A percentile compares a stretch with the other conserved stretches of the same genome.
phyloP scores from a whole-genome alignment of 495 filamentous ascomycete genomes.

The Xylaria scruposa region DNA sequence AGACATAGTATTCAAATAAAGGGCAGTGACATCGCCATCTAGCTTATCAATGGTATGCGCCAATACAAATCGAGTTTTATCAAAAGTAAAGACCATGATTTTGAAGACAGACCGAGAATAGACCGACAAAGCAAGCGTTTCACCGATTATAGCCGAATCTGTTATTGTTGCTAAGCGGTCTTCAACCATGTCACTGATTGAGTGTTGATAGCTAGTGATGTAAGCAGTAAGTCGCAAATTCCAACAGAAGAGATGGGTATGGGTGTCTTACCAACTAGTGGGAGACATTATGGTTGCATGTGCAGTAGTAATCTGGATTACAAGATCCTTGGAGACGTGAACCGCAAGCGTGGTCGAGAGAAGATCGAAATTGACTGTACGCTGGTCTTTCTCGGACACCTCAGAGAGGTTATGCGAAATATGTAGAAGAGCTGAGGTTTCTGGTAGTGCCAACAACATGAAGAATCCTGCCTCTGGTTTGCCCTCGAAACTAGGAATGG shows the following conservation, averaged over 20 bases:
- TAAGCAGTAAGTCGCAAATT: slow-evolving; percentile 19
- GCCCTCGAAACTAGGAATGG: slow-evolving; percentile 40
- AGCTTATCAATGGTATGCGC: slow-evolving; percentile 37
- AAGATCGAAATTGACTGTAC: slow-evolving; percentile 55
- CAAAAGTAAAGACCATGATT: slow-evolving; percentile 42
- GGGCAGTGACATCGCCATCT: slow-evolving; percentile 50
- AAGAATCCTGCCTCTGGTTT: slow-evolving; percentile 37
- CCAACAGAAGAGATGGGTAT: background rate
- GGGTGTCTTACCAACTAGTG: slow-evolving; percentile 35
- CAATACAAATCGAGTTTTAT: slow-evolving; percentile 32
- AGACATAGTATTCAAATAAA: slow-evolving; percentile 36
- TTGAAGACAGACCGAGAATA: slow-evolving; percentile 40
- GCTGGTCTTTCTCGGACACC: slow-evolving; percentile 42
- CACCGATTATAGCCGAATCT: slow-evolving; percentile 41
- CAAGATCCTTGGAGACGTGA: slow-evolving; percentile 35
- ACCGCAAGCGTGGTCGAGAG: slow-evolving; percentile 63
- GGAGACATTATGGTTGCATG: slow-evolving; percentile 48
- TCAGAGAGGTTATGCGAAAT: slow-evolving; percentile 48
- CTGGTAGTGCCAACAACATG: slow-evolving; percentile 59
- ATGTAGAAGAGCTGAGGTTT: slow-evolving; percentile 47
- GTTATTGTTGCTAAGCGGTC: slow-evolving; percentile 35
- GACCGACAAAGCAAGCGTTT: slow-evolving; percentile 45
- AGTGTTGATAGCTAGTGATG: slow-evolving; percentile 36
- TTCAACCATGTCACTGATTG: slow-evolving; percentile 35
- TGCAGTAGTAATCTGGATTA: slow-evolving; percentile 65